Conservation (phyloP, 495 filamentous ascomycete species). For the Chaetomium tenue region DNA sequence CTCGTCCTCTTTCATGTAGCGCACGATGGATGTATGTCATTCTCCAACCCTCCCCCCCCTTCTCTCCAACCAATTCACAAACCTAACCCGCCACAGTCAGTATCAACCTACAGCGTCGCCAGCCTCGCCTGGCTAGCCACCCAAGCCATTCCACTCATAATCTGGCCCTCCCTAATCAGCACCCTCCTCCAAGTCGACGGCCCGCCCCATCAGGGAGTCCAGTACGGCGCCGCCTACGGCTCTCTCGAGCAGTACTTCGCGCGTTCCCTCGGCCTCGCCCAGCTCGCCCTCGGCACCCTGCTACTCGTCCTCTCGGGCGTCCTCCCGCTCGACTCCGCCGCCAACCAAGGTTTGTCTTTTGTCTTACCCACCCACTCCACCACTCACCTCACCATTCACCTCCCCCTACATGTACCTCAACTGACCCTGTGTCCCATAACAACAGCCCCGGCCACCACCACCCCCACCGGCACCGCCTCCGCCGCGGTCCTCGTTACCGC, state of each 20-base stretch:
- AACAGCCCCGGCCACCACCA: constrained; percentile 16
- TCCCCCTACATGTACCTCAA: constrained; percentile 1
- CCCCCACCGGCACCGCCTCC: constrained; percentile 36
- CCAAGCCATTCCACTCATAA: constrained; percentile 64
- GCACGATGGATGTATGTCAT: constrained; percentile 20
- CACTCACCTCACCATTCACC: not conserved
- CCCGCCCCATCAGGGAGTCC: not conserved
- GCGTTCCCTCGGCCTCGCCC: constrained; percentile 63
- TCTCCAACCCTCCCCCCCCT: not conserved
- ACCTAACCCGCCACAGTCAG: constrained; percentile 49
- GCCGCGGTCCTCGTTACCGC: constrained; percentile 64
- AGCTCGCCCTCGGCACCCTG: constrained; percentile 64
- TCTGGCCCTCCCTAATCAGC: constrained; percentile 64
- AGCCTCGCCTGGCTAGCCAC: constrained; percentile 65
- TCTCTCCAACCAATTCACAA: not conserved
- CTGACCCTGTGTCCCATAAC: too few species aligned
- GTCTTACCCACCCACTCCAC: not conserved
- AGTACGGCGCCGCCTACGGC: constrained; percentile 35
- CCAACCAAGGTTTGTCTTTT: constrained; percentile 26
- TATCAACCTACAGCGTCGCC: constrained; percentile 64
- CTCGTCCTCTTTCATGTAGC: not conserved
- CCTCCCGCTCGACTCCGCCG: constrained; percentile 62
- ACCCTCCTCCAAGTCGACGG: constrained; percentile 48
- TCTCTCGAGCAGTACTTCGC: constrained; percentile 71
- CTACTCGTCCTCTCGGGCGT: constrained; percentile 69